Percentiles rank a stretch among this genome's conserved stretches.
Evolutionary conservation across 805 yeast species (phyloP).

Genomic region (Monosporozyma servazzii): DNA sequence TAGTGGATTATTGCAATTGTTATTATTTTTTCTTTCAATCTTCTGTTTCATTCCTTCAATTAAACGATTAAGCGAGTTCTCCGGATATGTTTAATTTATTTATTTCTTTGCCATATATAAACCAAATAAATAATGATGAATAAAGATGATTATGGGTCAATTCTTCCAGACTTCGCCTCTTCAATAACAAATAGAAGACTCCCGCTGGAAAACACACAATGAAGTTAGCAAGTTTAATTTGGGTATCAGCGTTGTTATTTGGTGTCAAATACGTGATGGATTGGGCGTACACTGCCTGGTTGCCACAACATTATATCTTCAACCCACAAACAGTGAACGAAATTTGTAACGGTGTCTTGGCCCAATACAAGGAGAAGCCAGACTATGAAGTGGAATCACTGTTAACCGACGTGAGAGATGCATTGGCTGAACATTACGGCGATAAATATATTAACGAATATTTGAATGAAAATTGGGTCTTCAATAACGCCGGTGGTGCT

Average conservation of each 20-base stretch:
- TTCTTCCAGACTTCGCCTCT: too few species aligned
- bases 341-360: constrained; percentile 47
- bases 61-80: constrained; percentile 1
- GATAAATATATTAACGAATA: constrained; percentile 60
- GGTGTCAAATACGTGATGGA: constrained; percentile 20
- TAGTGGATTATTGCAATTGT: too few species aligned
- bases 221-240: neutral
- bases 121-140: too few species aligned
- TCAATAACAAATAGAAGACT: too few species aligned
- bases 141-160: too few species aligned
- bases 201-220: neutral
- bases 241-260: constrained; percentile 5
- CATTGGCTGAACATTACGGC: constrained; percentile 58
- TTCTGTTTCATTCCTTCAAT: neutral
- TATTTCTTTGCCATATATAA: neutral
- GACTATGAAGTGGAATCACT: constrained; percentile 40
- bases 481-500: constrained; percentile 97
- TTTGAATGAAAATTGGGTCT: constrained; percentile 81
- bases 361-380: constrained; percentile 28
- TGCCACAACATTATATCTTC: constrained; percentile 63
- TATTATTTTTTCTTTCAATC: neutral
- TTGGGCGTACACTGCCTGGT: constrained; percentile 45
- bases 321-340: constrained; percentile 53
- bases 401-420: constrained; percentile 51
- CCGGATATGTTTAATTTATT: neutral